These are phyloP conservation scores for Cytospora leucostoma DNA, from an alignment of 2,329 filamentous ascomycete genomes.

Conservation along the genomic window DNA sequence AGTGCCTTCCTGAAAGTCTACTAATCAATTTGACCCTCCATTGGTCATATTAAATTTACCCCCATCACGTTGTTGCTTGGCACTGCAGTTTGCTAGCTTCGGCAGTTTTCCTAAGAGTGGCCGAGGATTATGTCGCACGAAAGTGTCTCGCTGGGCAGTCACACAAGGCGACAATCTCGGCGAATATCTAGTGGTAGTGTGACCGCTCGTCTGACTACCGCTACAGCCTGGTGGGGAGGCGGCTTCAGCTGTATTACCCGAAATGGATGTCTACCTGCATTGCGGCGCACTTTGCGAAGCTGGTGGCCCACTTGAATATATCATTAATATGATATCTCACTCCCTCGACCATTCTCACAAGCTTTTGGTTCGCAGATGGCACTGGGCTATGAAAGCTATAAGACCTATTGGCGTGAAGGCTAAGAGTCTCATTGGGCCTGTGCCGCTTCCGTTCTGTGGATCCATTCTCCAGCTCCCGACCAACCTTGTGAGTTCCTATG, in stretches of 20 bases:
- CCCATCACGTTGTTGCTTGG: neutral
- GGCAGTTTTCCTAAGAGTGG: conserved; percentile 16
- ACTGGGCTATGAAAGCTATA: neutral
- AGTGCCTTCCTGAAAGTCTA: neutral
- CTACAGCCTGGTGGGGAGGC: neutral
- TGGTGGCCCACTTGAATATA: conserved; percentile 5
- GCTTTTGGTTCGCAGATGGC: neutral
- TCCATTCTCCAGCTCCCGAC: neutral
- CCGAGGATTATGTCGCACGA: conserved; percentile 14
- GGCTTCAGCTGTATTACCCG: conserved; percentile 4
- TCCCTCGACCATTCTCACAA: neutral
- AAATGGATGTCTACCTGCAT: neutral
- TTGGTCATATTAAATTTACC: conserved; percentile 4
- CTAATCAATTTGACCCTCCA: neutral
- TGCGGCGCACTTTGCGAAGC: conserved; percentile 1
- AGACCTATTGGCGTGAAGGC: neutral
- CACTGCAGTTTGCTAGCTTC: conserved; percentile 8
- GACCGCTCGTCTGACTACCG: conserved; percentile 1
- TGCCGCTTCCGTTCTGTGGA: neutral
- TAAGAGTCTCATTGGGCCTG: neutral
- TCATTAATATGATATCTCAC: conserved; percentile 5
- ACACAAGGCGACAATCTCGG: conserved; percentile 8
- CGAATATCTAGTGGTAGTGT: conserved; percentile 1
- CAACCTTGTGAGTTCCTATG: neutral
- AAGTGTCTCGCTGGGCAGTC: neutral